These are phyloP conservation scores for Heliamphora exappendiculata DNA, from an alignment of 148 eudicot genomes.

Conservation along the genomic window DNA sequence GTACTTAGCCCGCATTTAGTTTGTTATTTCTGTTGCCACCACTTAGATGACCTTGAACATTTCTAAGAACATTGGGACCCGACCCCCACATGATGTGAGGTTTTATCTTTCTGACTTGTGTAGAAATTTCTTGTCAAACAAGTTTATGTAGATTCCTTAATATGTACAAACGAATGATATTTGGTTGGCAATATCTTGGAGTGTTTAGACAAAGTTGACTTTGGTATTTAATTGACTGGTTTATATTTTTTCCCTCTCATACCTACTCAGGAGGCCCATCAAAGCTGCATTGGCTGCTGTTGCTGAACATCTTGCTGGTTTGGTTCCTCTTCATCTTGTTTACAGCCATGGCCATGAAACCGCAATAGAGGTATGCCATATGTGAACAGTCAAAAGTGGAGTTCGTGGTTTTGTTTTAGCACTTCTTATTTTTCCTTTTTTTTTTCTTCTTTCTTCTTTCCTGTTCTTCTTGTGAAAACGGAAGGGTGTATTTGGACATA, in stretches of 20 bases:
- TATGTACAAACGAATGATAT: neutral
- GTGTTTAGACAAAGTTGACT: neutral
- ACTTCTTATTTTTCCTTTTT: neutral
- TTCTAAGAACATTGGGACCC: neutral
- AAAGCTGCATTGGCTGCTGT: conserved; percentile 92
- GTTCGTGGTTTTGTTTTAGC: neutral
- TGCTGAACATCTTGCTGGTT: conserved; percentile 87
- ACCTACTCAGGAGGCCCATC: conserved; percentile 59
- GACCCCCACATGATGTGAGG: neutral
- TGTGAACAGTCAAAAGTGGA: neutral
- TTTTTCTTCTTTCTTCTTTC: neutral
- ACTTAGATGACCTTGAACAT: neutral
- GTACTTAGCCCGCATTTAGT: neutral
- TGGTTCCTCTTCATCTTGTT: conserved; percentile 88
- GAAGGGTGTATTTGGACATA: neutral
- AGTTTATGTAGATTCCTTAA: neutral
- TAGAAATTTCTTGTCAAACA: neutral
- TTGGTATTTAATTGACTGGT: neutral
- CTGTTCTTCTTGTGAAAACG: neutral
- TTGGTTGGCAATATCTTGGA: neutral
- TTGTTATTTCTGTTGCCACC: neutral
- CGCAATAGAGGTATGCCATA: conserved; percentile 71
- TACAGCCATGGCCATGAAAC: conserved; percentile 94
- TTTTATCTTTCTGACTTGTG: neutral
- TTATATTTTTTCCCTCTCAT: neutral